Conservation (phyloP, 73 alveolate species). For the Symbiodinium pilosum region DNA sequence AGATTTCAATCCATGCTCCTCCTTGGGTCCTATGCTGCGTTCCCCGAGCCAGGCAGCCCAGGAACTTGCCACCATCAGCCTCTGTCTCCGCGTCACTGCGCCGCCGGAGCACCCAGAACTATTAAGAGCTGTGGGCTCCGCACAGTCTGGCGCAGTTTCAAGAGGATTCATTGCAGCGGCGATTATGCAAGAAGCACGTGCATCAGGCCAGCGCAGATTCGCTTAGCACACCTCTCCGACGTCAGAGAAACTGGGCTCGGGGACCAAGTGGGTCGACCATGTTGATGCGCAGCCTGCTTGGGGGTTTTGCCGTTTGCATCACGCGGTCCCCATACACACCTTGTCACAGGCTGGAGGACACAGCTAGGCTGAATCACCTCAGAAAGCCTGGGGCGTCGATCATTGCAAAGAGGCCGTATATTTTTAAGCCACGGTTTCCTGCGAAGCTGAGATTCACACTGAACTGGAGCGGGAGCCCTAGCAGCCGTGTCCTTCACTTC, state of each 20-base stretch:
- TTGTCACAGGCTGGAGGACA: too few species aligned
- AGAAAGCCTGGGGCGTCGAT: too few species aligned
- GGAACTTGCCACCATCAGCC: conserved; percentile 45
- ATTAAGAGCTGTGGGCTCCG: too few species aligned
- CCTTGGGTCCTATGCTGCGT: too few species aligned
- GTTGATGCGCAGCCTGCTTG: too few species aligned
- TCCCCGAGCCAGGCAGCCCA: not conserved
- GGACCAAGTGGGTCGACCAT: not conserved
- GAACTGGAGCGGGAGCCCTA: not conserved
- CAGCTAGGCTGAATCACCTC: too few species aligned
- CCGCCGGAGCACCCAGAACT: conserved; percentile 22
- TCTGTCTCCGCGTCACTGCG: conserved; percentile 9
- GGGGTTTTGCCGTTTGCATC: too few species aligned
- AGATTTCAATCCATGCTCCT: too few species aligned
- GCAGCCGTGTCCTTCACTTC: too few species aligned
- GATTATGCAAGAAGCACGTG: too few species aligned
- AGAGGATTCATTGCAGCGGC: not conserved
- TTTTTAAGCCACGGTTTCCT: not conserved
- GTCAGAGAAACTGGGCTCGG: conserved; percentile 24
- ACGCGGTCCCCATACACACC: too few species aligned
- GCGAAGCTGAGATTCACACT: not conserved
- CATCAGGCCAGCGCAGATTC: conserved; percentile 61
- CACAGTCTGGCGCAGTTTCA: not conserved
- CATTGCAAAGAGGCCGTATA: too few species aligned
- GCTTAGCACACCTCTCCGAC: conserved; percentile 55